Conservation (phyloP, 2,329 filamentous ascomycete genomes). For the Helminthosporium solani region DNA sequence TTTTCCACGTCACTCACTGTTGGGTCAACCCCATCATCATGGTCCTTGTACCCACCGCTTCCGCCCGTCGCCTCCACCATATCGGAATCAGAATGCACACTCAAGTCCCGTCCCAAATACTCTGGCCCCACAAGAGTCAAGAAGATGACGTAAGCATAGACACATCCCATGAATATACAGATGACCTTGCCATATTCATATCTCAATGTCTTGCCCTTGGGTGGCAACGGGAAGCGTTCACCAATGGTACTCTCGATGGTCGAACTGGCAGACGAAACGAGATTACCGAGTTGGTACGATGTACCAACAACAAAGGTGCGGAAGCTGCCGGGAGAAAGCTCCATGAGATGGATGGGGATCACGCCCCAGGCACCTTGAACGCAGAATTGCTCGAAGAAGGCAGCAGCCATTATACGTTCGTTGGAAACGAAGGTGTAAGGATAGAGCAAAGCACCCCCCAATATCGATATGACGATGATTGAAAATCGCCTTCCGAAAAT, state of each 20-base stretch:
- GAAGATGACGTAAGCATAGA: slow-evolving; percentile 64
- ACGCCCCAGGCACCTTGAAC: slow-evolving; percentile 49
- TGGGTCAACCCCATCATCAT: background rate
- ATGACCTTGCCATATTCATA: slow-evolving; percentile 76
- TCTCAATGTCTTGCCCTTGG: slow-evolving; percentile 41
- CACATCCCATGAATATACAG: slow-evolving; percentile 87
- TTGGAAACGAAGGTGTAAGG: slow-evolving; percentile 72
- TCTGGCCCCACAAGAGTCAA: slow-evolving; percentile 64
- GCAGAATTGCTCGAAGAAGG: slow-evolving; percentile 70
- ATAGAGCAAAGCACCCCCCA: slow-evolving; percentile 77
- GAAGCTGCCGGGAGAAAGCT: slow-evolving; percentile 70
- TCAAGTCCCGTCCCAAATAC: slow-evolving; percentile 41
- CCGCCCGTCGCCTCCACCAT: slow-evolving; percentile 29
- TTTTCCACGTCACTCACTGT: slow-evolving; percentile 12
- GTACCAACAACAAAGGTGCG: slow-evolving; percentile 74
- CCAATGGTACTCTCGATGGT: slow-evolving; percentile 77
- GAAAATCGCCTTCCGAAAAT: slow-evolving; percentile 51
- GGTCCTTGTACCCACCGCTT: slow-evolving; percentile 8
- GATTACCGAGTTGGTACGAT: slow-evolving; percentile 75
- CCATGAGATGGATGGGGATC: slow-evolving; percentile 70
- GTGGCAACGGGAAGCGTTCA: slow-evolving; percentile 69
- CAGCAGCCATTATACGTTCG: slow-evolving; percentile 69
- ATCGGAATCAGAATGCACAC: slow-evolving; percentile 37
- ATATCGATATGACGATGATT: slow-evolving; percentile 52
- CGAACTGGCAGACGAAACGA: slow-evolving; percentile 66